Percentiles rank a stretch among this genome's conserved stretches.
phyloP scores from a whole-genome alignment of 2,329 filamentous ascomycete species.

The Hymenotorrendiella dingleyae region DNA sequence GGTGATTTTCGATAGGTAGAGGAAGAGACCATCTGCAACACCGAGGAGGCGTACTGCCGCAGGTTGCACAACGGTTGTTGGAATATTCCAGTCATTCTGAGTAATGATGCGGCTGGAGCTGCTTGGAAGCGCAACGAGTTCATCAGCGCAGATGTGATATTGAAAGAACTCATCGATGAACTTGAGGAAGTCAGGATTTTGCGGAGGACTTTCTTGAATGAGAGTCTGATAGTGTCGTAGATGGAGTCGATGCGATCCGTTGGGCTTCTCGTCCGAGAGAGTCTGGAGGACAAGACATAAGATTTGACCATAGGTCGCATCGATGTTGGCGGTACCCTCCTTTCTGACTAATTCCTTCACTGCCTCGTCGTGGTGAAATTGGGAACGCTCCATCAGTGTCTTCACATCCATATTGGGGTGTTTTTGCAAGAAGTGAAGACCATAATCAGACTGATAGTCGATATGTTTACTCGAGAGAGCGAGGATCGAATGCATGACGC shows the following conservation, averaged over 20 bases:
- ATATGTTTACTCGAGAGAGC: constrained; percentile 77
- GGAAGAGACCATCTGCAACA: constrained; percentile 75
- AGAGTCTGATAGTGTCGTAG: constrained; percentile 70
- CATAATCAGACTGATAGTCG: constrained; percentile 53
- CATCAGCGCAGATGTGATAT: constrained; percentile 68
- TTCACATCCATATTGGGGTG: constrained; percentile 42
- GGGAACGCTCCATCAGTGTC: constrained; percentile 44
- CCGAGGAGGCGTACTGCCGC: constrained; percentile 56
- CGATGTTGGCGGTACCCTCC: constrained; percentile 36
- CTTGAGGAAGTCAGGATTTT: constrained; percentile 65
- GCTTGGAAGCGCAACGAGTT: constrained; percentile 45
- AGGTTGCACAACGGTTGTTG: constrained; percentile 20
- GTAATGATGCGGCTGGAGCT: constrained; percentile 28
- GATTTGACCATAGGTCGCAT: constrained; percentile 57
- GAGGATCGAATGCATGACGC: constrained; percentile 85
- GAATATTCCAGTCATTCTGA: constrained; percentile 23
- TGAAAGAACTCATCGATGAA: constrained; percentile 74
- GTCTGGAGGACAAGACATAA: constrained; percentile 55
- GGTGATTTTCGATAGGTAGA: constrained; percentile 72
- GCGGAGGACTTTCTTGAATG: constrained; percentile 54
- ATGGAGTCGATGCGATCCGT: constrained; percentile 72
- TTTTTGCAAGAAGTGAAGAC: constrained; percentile 44
- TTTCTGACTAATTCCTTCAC: constrained; percentile 45
- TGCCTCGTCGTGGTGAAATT: constrained; percentile 51
- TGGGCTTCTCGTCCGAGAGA: constrained; percentile 47